phyloP scores from a whole-genome alignment of 208 protist species.

The Strigomonas culicis region DNA sequence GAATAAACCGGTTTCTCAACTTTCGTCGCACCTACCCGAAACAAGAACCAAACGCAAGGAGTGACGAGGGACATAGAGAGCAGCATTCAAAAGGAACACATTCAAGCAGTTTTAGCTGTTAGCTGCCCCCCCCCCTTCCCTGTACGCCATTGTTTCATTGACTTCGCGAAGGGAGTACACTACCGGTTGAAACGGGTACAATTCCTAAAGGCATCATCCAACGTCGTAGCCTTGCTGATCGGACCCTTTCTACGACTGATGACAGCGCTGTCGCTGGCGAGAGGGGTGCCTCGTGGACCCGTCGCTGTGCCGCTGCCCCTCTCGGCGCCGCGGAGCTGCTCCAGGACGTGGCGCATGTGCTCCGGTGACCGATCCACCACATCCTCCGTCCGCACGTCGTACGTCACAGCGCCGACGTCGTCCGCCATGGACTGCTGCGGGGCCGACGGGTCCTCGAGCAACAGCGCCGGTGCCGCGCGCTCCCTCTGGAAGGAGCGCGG shows the following conservation, averaged over 20 bases:
- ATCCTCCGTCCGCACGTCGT: constrained; percentile 72
- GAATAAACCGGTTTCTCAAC: too few species aligned
- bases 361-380: constrained; percentile 75
- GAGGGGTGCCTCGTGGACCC: background rate
- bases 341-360: constrained; percentile 75
- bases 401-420: constrained; percentile 44
- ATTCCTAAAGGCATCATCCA: constrained; percentile 43
- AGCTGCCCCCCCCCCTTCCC: too few species aligned
- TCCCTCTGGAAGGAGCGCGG: constrained; percentile 38
- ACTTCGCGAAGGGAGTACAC: background rate
- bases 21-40: too few species aligned
- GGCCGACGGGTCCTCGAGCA: background rate
- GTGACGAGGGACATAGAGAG: too few species aligned
- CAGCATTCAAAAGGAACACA: too few species aligned
- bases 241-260: constrained; percentile 81
- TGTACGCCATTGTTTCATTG: too few species aligned
- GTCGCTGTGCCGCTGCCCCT: background rate
- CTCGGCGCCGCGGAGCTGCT: constrained; percentile 35
- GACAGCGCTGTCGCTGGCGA: constrained; percentile 31
- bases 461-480: background rate
- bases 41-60: too few species aligned
- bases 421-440: background rate
- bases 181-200: constrained; percentile 26
- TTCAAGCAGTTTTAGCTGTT: too few species aligned
- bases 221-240: constrained; percentile 58